Evolutionary conservation across 805 yeast genomes (phyloP), one percentile per base, ranked within the genome.

Genomic region (Danielia oregonensis): DNA sequence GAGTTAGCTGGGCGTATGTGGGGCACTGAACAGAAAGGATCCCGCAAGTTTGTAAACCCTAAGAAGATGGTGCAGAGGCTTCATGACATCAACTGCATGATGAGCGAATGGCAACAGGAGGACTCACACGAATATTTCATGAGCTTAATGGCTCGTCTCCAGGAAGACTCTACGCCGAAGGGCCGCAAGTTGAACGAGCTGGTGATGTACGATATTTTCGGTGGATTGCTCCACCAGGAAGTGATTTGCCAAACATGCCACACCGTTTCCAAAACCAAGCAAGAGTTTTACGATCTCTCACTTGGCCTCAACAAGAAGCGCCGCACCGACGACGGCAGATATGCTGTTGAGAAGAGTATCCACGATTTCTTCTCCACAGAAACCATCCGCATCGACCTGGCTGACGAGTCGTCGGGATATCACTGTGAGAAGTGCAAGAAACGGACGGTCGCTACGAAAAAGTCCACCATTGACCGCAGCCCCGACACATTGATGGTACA

Each of bases 21-120:
- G 86, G 68, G 67, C 34, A 46, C 69, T n/a, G 77, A 72, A 28
- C 68, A 63, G 24, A 31, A 30, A 56, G 57, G 37, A 41, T 30
- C 17, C 12, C 47, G 43, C 32, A 65, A 70, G 40, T 78, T 73
- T 50, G 68, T 87, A 35, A 84, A 84, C 60, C 97, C 96, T 7
- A 78, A 78, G 47, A 77, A 75, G 51, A 68, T 88, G 49, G 81
- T 86, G 39, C 70, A 70, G 33, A 71, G 87, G 45, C 65, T 86
- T 37, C 85, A 75, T 32, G 95, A 86, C 50, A 86, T 91, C 50
- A 88, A 88, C 59, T 86, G 95, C 56, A 86, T 86, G 95, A 87
- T 89, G 95, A 79, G 88, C 29, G 93, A 82, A 57, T 89, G 96
- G 96, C 89, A 87, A 60, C 98, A 93, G 59, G 97, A 93, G 60